A percentile compares a stretch with the other conserved stretches of the same genome.
Conservation (phyloP, 192 early-diverging fungal genomes). For the Geosiphon pyriformis region DNA sequence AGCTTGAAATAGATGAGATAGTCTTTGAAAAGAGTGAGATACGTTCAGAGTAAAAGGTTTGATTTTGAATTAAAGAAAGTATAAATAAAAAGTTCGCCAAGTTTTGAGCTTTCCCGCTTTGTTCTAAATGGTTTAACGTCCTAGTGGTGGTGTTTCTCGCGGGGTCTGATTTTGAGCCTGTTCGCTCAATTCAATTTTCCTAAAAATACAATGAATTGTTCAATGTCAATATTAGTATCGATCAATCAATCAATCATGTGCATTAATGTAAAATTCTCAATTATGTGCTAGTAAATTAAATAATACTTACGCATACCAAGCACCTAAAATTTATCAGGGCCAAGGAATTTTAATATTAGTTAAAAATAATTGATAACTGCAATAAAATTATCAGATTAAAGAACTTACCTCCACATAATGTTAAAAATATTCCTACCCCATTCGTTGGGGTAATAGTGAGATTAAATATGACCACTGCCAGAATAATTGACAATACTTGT, state of each 20-base stretch:
- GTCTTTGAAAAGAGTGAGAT: too few species aligned
- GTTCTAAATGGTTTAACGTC: too few species aligned
- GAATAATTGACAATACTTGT: conserved; percentile 64
- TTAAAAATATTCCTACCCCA: conserved; percentile 54
- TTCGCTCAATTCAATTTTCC: background rate
- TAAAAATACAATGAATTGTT: too few species aligned
- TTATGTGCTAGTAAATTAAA: background rate
- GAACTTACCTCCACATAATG: conserved; percentile 51
- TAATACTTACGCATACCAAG: conserved; percentile 21
- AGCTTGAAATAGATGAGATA: too few species aligned
- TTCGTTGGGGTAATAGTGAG: conserved; percentile 54
- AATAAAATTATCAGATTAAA: conserved; percentile 19
- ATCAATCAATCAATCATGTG: background rate
- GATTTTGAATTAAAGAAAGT: too few species aligned
- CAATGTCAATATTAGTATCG: background rate
- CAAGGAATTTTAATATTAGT: background rate
- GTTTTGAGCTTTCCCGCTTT: too few species aligned
- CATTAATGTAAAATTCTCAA: background rate
- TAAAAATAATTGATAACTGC: background rate
- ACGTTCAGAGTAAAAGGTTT: too few species aligned
- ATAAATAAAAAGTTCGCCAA: too few species aligned
- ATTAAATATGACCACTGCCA: conserved; percentile 55
- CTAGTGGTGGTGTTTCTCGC: background rate
- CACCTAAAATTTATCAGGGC: background rate
- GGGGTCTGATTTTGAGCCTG: background rate